Evolutionary conservation across 2,329 filamentous ascomycete genomes (phyloP), one percentile per base, ranked within the genome.

Genomic region (Botryotinia convoluta): DNA sequence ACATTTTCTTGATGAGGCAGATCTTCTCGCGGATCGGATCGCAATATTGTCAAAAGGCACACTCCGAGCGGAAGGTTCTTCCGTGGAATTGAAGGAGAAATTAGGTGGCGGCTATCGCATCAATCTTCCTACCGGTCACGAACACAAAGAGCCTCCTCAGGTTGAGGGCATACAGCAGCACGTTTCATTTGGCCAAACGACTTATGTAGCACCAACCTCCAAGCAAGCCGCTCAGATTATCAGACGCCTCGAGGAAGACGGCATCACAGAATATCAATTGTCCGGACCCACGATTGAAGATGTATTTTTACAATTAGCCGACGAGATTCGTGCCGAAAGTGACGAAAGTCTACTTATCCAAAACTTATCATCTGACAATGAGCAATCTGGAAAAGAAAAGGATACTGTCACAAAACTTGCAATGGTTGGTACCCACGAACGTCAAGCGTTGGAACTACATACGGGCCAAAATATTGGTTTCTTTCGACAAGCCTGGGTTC

Each of bases 1-100:
- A 0, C 95, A 98, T 81, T 98, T 97, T 81, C 86, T 98, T 14
- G 95, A 98, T 79, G 95, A 98, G 82, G 95, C 95, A 0, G 95
- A 98, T 79, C 85, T 97, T 1, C 87, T 98, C 0, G 92, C 94
- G 0, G 95, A 98, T 79, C 91, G 95, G 75, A 97, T 98, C 76
- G 93, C 91, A 2, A 93, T 98, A 71, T 84, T 98, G 18, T 97
- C 93, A 5, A 95, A 94, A 80, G 95, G 95, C 32, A 90, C 89
- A 2, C 86, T 97, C 3, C 93, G 93, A 72, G 94, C 93, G 0
- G 87, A 93, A 77, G 95, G 95, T 4, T 94, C 94, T 3, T 94
- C 93, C 3, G 94, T 95, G 7, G 92, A 93, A 78, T 87, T 98
- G 65, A 98, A 98, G 81, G 89, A 95, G 78, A 87, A 87, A 70